These are phyloP conservation scores for Dorcoceras hygrometricum DNA, from an alignment of 257 asterid genomes.

Conservation along the genomic window DNA sequence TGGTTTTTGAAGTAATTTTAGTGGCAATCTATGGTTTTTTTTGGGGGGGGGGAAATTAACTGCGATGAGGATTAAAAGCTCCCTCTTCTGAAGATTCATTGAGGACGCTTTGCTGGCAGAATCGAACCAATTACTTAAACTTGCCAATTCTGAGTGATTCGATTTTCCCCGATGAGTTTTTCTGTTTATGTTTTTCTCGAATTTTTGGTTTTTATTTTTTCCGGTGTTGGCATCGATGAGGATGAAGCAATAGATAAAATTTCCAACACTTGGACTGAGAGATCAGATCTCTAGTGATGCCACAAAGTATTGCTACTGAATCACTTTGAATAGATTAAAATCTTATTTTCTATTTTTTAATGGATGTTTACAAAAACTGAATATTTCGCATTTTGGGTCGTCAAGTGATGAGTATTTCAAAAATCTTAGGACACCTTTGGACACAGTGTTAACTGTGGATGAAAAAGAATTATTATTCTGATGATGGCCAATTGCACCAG, in stretches of 20 bases:
- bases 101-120: slow-evolving; percentile 80
- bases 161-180: neutral
- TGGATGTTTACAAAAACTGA: neutral
- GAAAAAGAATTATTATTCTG: slow-evolving; percentile 39
- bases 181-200: neutral
- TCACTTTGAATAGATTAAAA: slow-evolving; percentile 15
- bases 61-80: slow-evolving; percentile 78
- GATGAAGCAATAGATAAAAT: slow-evolving; percentile 41
- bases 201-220: neutral
- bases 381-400: neutral
- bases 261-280: slow-evolving; percentile 78
- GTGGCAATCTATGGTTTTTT: neutral
- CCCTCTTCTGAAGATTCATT: slow-evolving; percentile 76
- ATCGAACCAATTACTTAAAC: slow-evolving; percentile 63
- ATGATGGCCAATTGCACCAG: slow-evolving; percentile 27
- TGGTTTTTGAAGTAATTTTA: neutral
- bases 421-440: slow-evolving; percentile 66
- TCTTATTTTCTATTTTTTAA: neutral
- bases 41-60: slow-evolving; percentile 7
- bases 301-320: slow-evolving; percentile 41
- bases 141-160: slow-evolving; percentile 65
- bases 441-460: slow-evolving; percentile 35
- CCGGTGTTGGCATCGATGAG: slow-evolving; percentile 31
- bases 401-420: slow-evolving; percentile 34
- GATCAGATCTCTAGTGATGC: slow-evolving; percentile 40